phyloP scores from a whole-genome alignment of 768 basidiomycete genomes.

The Termitomyces eurrhizus region DNA sequence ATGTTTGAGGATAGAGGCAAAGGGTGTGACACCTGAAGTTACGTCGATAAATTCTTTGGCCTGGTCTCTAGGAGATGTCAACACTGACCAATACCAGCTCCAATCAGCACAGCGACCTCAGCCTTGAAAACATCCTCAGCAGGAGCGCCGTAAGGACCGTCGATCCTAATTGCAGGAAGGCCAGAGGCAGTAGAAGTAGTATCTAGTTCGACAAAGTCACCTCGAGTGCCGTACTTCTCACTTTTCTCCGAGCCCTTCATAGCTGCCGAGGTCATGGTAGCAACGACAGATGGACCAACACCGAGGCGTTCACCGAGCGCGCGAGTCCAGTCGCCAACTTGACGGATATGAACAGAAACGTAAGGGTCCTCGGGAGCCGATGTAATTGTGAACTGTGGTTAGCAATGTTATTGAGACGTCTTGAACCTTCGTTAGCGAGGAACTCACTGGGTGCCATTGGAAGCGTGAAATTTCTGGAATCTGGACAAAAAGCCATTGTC shows the following conservation, averaged over 20 bases:
- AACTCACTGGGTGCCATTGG: constrained; percentile 94
- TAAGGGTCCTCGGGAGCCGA: constrained; percentile 94
- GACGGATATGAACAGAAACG: constrained; percentile 88
- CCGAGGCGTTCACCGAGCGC: constrained; percentile 85
- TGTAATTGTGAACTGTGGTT: constrained; percentile 84
- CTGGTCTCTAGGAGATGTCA: neutral
- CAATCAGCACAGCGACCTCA: constrained; percentile 88
- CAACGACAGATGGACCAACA: constrained; percentile 72
- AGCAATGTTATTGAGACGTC: neutral
- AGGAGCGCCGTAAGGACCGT: constrained; percentile 92
- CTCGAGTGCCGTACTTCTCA: constrained; percentile 47
- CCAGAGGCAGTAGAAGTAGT: constrained; percentile 38
- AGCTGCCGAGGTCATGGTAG: constrained; percentile 72
- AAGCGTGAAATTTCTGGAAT: constrained; percentile 78
- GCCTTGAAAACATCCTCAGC: constrained; percentile 86
- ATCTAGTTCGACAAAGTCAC: constrained; percentile 81
- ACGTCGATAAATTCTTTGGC: constrained; percentile 3
- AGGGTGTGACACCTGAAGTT: constrained; percentile 78
- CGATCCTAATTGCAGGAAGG: constrained; percentile 73
- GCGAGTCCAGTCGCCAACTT: constrained; percentile 87
- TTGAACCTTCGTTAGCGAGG: neutral
- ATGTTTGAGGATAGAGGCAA: constrained; percentile 91
- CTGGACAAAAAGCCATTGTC: constrained; percentile 90
- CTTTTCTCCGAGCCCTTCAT: constrained; percentile 75
- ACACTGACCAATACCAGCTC: constrained; percentile 83